Conservation (phyloP, 2,329 filamentous ascomycete species). For the Stagonosporopsis tanaceti region DNA sequence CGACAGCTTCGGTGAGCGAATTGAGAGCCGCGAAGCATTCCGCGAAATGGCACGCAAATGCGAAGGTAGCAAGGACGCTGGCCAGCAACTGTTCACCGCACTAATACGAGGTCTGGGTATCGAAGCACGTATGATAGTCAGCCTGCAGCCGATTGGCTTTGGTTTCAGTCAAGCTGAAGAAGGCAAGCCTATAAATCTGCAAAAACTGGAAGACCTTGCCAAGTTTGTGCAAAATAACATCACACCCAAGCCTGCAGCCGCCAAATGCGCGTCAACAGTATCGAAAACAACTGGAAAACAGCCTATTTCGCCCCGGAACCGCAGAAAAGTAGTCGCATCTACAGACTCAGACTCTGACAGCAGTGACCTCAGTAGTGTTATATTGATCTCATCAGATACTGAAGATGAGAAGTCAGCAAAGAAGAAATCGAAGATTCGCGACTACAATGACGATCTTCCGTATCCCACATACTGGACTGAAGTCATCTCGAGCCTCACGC, state of each 20-base stretch:
- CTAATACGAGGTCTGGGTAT: constrained; percentile 81
- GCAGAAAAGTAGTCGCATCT: constrained; percentile 17
- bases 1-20: constrained; percentile 76
- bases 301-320: constrained; percentile 14
- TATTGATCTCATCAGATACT: constrained; percentile 56
- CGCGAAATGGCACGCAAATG: constrained; percentile 72
- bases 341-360: constrained; percentile 58
- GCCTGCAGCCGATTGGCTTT: constrained; percentile 85
- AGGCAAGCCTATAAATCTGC: constrained; percentile 61
- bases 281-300: constrained; percentile 7
- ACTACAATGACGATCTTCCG: constrained; percentile 77
- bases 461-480: constrained; percentile 96
- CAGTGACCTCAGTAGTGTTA: constrained; percentile 52
- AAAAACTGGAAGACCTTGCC: constrained; percentile 28
- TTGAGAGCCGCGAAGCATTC: constrained; percentile 73
- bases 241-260: neutral
- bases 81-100: constrained; percentile 88
- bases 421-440: constrained; percentile 53
- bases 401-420: constrained; percentile 61
- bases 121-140: constrained; percentile 83
- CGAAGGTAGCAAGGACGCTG: constrained; percentile 84
- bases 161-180: constrained; percentile 91
- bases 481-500: constrained; percentile 80
- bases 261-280: neutral
- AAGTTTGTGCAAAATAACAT: neutral